Conservation (phyloP, 768 basidiomycete genomes). For the Termitomyces bulborhizus region DNA sequence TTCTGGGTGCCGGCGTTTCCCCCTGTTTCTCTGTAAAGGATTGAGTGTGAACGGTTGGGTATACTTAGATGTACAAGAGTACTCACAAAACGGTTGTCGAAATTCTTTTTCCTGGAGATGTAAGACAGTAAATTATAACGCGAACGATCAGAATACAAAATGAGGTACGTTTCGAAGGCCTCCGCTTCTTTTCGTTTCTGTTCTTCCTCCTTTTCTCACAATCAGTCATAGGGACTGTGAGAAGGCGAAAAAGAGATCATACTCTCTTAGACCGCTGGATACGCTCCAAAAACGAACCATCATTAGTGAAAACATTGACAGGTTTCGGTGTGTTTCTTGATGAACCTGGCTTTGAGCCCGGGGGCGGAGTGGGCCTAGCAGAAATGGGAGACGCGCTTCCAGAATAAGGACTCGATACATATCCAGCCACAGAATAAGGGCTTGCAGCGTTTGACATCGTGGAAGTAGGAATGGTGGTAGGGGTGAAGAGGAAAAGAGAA, state of each 20-base stretch:
- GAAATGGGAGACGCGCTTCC: slow-evolving; percentile 10
- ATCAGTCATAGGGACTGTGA: not conserved
- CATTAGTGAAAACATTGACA: slow-evolving; percentile 59
- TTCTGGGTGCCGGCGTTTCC: slow-evolving; percentile 48
- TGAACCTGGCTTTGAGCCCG: slow-evolving; percentile 11
- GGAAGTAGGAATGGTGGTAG: not conserved
- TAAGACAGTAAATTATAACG: not conserved
- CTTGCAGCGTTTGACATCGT: slow-evolving; percentile 9
- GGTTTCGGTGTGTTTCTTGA: slow-evolving; percentile 35
- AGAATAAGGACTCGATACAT: slow-evolving; percentile 8
- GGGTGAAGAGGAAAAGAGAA: not conserved
- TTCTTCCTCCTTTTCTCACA: slow-evolving; percentile 42
- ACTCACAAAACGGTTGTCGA: slow-evolving; percentile 40
- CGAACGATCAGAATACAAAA: not conserved
- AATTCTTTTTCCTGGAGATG: slow-evolving; percentile 46
- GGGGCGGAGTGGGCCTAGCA: slow-evolving; percentile 5
- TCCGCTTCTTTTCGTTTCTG: slow-evolving; percentile 52
- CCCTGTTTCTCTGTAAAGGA: slow-evolving; percentile 39
- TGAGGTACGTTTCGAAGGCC: slow-evolving; percentile 32
- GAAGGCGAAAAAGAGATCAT: not conserved
- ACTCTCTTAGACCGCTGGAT: slow-evolving; percentile 54
- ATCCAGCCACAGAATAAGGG: not conserved
- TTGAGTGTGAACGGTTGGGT: not conserved
- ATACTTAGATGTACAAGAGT: not conserved
- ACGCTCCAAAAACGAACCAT: slow-evolving; percentile 63